Base-by-base conservation (phyloP, 2,329 filamentous ascomycete genomes). In the Epichloe sibirici region DNA sequence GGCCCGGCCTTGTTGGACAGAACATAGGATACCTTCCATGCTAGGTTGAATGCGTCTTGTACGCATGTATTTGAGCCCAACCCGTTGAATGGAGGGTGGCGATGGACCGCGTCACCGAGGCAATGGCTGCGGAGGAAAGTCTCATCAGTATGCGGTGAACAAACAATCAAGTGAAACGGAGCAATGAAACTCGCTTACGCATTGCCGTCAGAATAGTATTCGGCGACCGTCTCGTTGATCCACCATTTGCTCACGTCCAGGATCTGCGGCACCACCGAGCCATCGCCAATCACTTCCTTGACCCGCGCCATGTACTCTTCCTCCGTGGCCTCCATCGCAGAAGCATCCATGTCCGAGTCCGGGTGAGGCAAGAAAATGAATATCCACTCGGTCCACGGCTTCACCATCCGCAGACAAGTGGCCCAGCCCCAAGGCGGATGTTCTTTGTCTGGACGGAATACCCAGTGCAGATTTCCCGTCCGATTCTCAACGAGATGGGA, bases 321-420 rank as follows among this genome's bases (percentile, higher is more conserved):
- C 1, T 68, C 55, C 0, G 70, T 68, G 0, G 75, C 73, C n/a
- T 68, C 66, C 53, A 61, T 59, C 1, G 39, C 23, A 7, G 23
- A 6, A 17, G 4, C 17, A 21, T 60, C 62, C 12, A 69, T 56
- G 48, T 71, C 65, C 17, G 62, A 61, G 3, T 68, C 68, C 0
- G 67, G 69, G 8, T 61, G 60, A 0, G 76, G 73, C 15, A 82
- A 66, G 15, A 81, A 62, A 52, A 79, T 77, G 45, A 78, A 77
- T 66, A 79, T 71, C 79, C 79, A 85, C 66, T 84, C 76, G 56
- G 76, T 61, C 80, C 80, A 84, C 0, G 79, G 74, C 65, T 76
- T 79, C 4, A 84, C 78, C 79, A 84, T 83, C 25, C 81, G 69
- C 2, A 74, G 68, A 56, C 79, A 64, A 3, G 62, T 65, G 35